A percentile compares a stretch with the other conserved stretches of the same genome.
phyloP scores from a whole-genome alignment of 495 filamentous ascomycete genomes.

The Xylaria flabelliformis region DNA sequence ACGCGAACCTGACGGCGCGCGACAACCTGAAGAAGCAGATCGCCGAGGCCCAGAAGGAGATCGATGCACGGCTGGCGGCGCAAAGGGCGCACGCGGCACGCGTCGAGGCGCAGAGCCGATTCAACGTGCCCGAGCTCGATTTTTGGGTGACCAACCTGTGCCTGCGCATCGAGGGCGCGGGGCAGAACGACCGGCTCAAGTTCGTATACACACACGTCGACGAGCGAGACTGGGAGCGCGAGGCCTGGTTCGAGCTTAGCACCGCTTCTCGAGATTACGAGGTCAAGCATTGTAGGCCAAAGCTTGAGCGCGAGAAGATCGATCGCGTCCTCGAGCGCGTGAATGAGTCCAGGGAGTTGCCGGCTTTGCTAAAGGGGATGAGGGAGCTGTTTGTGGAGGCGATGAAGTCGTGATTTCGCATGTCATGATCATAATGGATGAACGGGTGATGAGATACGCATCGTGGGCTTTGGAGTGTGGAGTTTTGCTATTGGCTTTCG shows the following conservation, averaged over 20 bases:
- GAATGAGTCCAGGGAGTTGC: constrained; percentile 86
- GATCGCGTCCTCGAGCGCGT: constrained; percentile 74
- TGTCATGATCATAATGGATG: background rate
- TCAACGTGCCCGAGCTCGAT: constrained; percentile 88
- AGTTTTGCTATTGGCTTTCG: constrained; percentile 20
- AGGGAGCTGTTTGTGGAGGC: constrained; percentile 78
- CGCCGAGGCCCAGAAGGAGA: constrained; percentile 72
- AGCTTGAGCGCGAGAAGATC: constrained; percentile 74
- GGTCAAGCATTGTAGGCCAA: constrained; percentile 77
- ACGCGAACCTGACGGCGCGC: constrained; percentile 72
- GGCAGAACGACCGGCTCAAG: constrained; percentile 81
- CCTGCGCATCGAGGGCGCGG: constrained; percentile 87
- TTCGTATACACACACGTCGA: constrained; percentile 90
- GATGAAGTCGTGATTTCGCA: constrained; percentile 49
- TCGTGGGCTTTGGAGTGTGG: constrained; percentile 17
- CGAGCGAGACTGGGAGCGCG: constrained; percentile 86
- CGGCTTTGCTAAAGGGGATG: constrained; percentile 87
- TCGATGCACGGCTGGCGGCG: constrained; percentile 58
- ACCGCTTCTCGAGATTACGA: constrained; percentile 83
- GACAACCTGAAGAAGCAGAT: constrained; percentile 81
- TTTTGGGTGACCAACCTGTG: constrained; percentile 95
- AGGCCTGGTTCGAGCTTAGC: constrained; percentile 92
- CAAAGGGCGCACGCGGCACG: constrained; percentile 62
- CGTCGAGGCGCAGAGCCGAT: constrained; percentile 77
- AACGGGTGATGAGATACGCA: background rate